Percentiles rank a stretch among this genome's conserved stretches.
Conservation (phyloP, 2,329 filamentous ascomycete genomes). For the Colletotrichum orbiculare region DNA sequence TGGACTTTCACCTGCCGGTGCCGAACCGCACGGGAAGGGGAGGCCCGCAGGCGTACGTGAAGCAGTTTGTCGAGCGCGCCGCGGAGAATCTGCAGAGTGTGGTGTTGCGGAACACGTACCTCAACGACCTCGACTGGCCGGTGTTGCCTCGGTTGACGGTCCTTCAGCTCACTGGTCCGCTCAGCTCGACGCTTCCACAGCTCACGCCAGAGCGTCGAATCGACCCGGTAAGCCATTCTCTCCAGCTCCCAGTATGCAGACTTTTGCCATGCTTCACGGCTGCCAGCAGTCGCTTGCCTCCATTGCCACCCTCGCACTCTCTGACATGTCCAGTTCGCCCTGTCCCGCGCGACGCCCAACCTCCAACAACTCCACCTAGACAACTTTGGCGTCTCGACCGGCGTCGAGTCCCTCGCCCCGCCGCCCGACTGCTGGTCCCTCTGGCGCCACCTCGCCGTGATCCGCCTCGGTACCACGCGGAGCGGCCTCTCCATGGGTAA, state of each 20-base stretch:
- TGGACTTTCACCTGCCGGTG: constrained; percentile 17
- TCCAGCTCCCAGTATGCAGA: no score
- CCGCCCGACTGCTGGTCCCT: constrained; percentile 36
- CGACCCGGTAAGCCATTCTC: constrained; percentile 16
- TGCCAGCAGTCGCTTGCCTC: no score
- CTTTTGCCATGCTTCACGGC: no score
- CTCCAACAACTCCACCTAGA: constrained; percentile 32
- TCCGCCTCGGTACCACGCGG: constrained; percentile 41
- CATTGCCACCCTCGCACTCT: background rate
- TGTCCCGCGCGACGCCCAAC: constrained; percentile 31
- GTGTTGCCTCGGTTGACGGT: constrained; percentile 29
- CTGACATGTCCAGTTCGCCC: constrained; percentile 9
- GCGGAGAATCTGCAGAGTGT: constrained; percentile 21
- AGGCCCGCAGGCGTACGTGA: constrained; percentile 26
- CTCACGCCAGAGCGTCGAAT: constrained; percentile 27
- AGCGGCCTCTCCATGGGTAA: constrained; percentile 34
- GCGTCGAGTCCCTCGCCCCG: constrained; percentile 26
- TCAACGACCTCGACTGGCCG: constrained; percentile 32
- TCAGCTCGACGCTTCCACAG: constrained; percentile 15
- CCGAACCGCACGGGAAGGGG: constrained; percentile 19
- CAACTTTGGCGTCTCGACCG: constrained; percentile 34
- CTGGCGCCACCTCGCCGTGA: constrained; percentile 46
- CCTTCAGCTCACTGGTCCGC: constrained; percentile 28
- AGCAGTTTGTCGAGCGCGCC: constrained; percentile 27
- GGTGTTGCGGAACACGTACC: constrained; percentile 21